Conservation (phyloP, 257 asterid species). For the Jacaranda copaia region DNA sequence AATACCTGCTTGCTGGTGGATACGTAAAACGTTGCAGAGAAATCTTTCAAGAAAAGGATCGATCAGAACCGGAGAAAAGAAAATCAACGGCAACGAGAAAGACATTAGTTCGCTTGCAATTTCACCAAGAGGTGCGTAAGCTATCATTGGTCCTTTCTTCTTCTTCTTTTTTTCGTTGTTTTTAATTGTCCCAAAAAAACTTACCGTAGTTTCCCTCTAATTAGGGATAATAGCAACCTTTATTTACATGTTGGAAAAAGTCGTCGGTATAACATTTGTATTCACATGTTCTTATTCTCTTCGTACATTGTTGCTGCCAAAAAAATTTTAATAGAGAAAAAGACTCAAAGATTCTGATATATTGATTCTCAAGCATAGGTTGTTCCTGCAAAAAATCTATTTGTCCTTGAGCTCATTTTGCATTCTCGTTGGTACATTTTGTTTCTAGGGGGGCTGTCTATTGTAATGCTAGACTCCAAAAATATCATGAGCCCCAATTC, state of each 20-base stretch:
- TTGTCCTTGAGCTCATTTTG: slow-evolving; percentile 25
- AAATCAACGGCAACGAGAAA: slow-evolving; percentile 48
- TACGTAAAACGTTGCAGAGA: slow-evolving; percentile 68
- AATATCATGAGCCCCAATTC: background rate
- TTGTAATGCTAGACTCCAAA: background rate
- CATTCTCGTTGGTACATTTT: slow-evolving; percentile 20
- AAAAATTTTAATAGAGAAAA: slow-evolving; percentile 14
- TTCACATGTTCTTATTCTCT: background rate
- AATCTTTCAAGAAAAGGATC: slow-evolving; percentile 78
- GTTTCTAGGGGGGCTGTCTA: slow-evolving; percentile 7
- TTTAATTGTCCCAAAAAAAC: too few relatives aligned
- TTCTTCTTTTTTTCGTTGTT: background rate
- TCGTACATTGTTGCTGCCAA: background rate
- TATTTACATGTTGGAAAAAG: background rate
- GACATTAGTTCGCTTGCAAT: slow-evolving; percentile 42
- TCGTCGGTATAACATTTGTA: background rate
- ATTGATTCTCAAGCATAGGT: background rate
- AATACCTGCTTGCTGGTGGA: slow-evolving; percentile 20
- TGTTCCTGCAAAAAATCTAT: slow-evolving; percentile 5
- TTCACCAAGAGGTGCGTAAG: slow-evolving; percentile 49
- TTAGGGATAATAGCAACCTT: background rate
- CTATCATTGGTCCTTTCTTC: background rate
- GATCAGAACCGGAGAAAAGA: slow-evolving; percentile 56
- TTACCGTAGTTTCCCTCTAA: too few relatives aligned
- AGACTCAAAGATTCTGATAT: slow-evolving; percentile 10